Percentiles rank a stretch among this genome's conserved stretches.
phyloP scores from a whole-genome alignment of 2,329 filamentous ascomycete genomes.

The Monascus ruber region DNA sequence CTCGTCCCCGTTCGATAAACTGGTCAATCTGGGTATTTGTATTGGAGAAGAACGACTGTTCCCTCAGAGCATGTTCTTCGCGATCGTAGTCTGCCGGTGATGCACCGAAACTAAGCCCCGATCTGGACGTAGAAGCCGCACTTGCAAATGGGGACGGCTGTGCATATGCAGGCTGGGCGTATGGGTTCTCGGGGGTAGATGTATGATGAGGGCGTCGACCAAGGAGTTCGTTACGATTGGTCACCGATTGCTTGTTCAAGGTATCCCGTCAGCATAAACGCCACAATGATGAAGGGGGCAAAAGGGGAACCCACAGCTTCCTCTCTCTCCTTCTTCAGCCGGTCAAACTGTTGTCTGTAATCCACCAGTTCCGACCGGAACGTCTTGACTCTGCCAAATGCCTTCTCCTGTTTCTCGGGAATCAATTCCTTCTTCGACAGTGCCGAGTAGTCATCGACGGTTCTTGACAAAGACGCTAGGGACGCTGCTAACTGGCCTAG shows the following conservation, averaged over 20 bases:
- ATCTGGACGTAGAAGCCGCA: constrained; percentile 18
- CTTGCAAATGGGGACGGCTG: constrained; percentile 32
- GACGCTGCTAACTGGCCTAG: constrained; percentile 66
- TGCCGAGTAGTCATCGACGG: constrained; percentile 80
- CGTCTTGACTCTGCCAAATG: constrained; percentile 68
- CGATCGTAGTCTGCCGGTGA: constrained; percentile 49
- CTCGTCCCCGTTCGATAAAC: constrained; percentile 81
- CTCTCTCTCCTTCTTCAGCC: constrained; percentile 65
- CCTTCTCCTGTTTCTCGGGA: constrained; percentile 82
- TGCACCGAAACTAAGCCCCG: constrained; percentile 35
- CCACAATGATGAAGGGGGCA: not conserved
- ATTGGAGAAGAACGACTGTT: constrained; percentile 74
- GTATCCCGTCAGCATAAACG: not conserved
- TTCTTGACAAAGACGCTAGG: constrained; percentile 72
- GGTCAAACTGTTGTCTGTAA: constrained; percentile 66
- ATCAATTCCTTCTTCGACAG: constrained; percentile 83
- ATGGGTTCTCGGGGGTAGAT: constrained; percentile 85
- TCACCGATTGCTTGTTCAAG: constrained; percentile 43
- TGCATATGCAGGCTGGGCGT: constrained; percentile 50
- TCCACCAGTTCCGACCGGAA: constrained; percentile 75
- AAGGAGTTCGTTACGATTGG: constrained; percentile 71
- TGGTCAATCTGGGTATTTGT: constrained; percentile 84
- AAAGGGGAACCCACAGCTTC: constrained; percentile 45
- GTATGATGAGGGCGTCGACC: constrained; percentile 70
- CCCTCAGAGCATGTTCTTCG: constrained; percentile 73